Evolutionary conservation across 805 yeast species (phyloP), one percentile per base, ranked within the genome.

Genomic region (Saccharomycopsis malanga): DNA sequence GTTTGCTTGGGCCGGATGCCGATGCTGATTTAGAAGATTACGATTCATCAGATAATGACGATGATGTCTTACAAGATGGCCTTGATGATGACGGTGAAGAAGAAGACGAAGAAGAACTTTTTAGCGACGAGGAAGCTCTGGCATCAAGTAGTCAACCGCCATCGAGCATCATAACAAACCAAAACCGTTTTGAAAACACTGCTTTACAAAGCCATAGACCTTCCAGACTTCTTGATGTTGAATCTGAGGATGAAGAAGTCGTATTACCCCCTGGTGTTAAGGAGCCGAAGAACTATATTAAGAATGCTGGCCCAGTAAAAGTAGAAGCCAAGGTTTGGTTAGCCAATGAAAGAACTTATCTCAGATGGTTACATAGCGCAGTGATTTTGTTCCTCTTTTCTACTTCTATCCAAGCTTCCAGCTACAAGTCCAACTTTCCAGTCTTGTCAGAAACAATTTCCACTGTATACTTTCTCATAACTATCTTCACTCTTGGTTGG

Each of bases 251-350:
- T 52, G 87, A 82, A 57, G 97, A 89, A 61, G 74, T 87, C 40
- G 79, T 74, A 20, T 70, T 91, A 48, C 98, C 98, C 10, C 79
- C 84, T 2, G 98, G 98, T 14, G 98, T 91, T 18, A 71, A 72
- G 39, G 85, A 83, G 60, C 98, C 98, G 46, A 77, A 74, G 22
- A 69, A 73, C 27, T 77, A 85, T 66, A 73, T 91, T 57, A 85
- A 89, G 60, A 88, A 88, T 62, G 81, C 89, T 23, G 96, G 96
- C 5, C 93, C 96, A 1, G 77, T 88, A 47, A 88, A 85, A 65
- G 89, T 93, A 49, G 98, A 93, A 69, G 94, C 98, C 25, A 93
- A 93, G 61, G 98, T 93, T 12, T 93, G 98, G 97, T 73, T 93
- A 54, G 98, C 98, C 24, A 93, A 93, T 61, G 98, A 93, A 69